A percentile compares a stretch with the other conserved stretches of the same genome.
phyloP scores from a whole-genome alignment of 345 rosid genomes.

The Salix dunnii region DNA sequence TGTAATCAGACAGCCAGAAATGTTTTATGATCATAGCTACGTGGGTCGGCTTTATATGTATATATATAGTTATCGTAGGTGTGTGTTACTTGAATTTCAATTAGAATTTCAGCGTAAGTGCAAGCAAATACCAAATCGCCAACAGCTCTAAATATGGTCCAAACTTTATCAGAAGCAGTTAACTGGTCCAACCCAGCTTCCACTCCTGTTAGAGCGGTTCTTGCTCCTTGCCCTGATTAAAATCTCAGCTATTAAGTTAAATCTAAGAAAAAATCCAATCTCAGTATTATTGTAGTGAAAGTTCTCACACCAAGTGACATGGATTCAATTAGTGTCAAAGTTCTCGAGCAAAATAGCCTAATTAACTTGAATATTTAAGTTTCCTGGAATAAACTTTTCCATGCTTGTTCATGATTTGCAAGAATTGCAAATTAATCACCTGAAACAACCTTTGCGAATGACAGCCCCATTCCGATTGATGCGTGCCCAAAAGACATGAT shows the following conservation, averaged over 20 bases:
- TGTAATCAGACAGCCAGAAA: no score
- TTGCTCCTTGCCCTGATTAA: constrained; percentile 16
- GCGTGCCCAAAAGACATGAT: constrained; percentile 15
- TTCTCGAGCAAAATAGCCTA: no score
- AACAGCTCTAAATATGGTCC: constrained; percentile 16
- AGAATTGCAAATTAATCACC: background rate
- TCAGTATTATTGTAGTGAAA: no score
- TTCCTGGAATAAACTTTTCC: no score
- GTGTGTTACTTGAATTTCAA: constrained; percentile 15
- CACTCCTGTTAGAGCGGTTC: constrained; percentile 7
- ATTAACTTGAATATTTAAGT: no score
- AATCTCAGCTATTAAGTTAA: no score
- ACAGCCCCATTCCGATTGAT: constrained; percentile 12
- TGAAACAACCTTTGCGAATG: constrained; percentile 9
- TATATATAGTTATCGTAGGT: no score
- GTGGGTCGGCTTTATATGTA: no score
- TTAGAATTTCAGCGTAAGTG: constrained; percentile 8
- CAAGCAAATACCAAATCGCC: constrained; percentile 20
- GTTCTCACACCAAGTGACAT: no score
- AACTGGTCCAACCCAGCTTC: constrained; percentile 8
- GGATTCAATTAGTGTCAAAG: no score
- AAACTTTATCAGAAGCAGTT: constrained; percentile 1
- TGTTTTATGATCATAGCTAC: no score
- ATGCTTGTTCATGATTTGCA: no score
- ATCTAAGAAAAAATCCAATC: background rate